Percentiles rank a stretch among this genome's conserved stretches.
phyloP scores from a whole-genome alignment of 2,329 filamentous ascomycete species.

The Aspergillus intermedius region DNA sequence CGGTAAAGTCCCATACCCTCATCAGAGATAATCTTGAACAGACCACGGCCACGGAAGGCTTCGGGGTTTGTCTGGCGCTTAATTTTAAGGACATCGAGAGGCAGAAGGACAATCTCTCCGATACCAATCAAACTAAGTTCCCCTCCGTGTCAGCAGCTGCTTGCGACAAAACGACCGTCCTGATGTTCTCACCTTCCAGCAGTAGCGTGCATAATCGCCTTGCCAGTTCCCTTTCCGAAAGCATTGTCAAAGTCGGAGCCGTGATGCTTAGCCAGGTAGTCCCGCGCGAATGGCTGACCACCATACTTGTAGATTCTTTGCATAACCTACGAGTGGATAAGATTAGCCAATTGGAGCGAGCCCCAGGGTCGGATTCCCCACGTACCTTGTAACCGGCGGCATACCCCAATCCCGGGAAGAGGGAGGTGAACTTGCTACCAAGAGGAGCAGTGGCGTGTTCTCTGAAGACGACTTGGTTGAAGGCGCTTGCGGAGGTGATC shows the following conservation, averaged over 20 bases:
- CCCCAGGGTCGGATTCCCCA: slow-evolving; percentile 1
- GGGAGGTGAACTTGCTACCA: slow-evolving; percentile 77
- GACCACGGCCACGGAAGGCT: slow-evolving; percentile 87
- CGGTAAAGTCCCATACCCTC: slow-evolving; percentile 95
- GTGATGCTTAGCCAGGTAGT: slow-evolving; percentile 76
- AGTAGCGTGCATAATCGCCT: slow-evolving; percentile 95
- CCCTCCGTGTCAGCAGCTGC: slow-evolving; percentile 7
- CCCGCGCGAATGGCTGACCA: slow-evolving; percentile 88
- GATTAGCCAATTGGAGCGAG: slow-evolving; percentile 6
- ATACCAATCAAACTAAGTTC: slow-evolving; percentile 75
- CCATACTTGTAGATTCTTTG: slow-evolving; percentile 99
- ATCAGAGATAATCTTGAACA: slow-evolving; percentile 82
- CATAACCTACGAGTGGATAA: slow-evolving; percentile 52
- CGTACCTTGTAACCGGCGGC: slow-evolving; percentile 89
- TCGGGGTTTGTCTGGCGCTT: slow-evolving; percentile 99
- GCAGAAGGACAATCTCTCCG: slow-evolving; percentile 90
- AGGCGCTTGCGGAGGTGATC: slow-evolving; percentile 54
- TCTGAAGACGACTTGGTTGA: slow-evolving; percentile 92
- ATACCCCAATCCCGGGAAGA: slow-evolving; percentile 95
- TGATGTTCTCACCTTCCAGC: slow-evolving; percentile 64
- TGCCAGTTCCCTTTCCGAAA: slow-evolving; percentile 95
- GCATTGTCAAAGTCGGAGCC: slow-evolving; percentile 75
- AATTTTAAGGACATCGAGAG: slow-evolving; percentile 96
- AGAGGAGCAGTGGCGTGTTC: slow-evolving; percentile 68
- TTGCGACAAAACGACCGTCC: slow-evolving; percentile 1